These are phyloP conservation scores for Voacanga thouarsii DNA, from an alignment of 257 asterid genomes.

Conservation along the genomic window DNA sequence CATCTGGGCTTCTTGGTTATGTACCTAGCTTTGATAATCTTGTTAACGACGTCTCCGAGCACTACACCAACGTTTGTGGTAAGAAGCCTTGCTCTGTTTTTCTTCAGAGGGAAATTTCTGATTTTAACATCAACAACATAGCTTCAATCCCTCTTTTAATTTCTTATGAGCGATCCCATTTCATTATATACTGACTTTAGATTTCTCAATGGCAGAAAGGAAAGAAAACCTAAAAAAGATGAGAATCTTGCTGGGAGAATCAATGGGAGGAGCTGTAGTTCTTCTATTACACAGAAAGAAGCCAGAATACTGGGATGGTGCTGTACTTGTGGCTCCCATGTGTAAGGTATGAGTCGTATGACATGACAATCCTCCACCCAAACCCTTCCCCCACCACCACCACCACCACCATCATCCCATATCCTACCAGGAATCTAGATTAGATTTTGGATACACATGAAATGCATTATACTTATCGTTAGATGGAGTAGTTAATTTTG, in stretches of 20 bases:
- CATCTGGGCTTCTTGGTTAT: constrained; percentile 49
- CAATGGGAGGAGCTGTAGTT: constrained; percentile 70
- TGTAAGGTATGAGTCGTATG: constrained; percentile 62
- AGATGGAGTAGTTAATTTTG: too few relatives aligned
- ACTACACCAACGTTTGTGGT: constrained; percentile 52
- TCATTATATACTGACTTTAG: not conserved
- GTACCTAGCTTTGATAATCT: constrained; percentile 47
- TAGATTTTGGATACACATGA: too few relatives aligned
- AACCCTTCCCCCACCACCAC: too few relatives aligned
- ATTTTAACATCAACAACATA: not conserved
- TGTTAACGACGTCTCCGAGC: constrained; percentile 46
- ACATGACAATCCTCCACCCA: not conserved
- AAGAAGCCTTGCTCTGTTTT: constrained; percentile 4
- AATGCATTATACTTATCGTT: too few relatives aligned
- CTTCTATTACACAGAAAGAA: constrained; percentile 53
- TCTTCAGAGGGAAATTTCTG: not conserved
- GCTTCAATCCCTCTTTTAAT: too few relatives aligned
- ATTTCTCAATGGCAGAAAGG: constrained; percentile 34
- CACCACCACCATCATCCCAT: too few relatives aligned
- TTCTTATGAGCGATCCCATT: too few relatives aligned
- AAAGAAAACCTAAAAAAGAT: constrained; percentile 44
- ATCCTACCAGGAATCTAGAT: too few relatives aligned
- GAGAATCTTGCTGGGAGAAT: constrained; percentile 71
- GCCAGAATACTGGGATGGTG: constrained; percentile 68
- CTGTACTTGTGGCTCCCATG: constrained; percentile 62